phyloP scores from a whole-genome alignment of 257 asterid genomes.

The Salvia splendens region DNA sequence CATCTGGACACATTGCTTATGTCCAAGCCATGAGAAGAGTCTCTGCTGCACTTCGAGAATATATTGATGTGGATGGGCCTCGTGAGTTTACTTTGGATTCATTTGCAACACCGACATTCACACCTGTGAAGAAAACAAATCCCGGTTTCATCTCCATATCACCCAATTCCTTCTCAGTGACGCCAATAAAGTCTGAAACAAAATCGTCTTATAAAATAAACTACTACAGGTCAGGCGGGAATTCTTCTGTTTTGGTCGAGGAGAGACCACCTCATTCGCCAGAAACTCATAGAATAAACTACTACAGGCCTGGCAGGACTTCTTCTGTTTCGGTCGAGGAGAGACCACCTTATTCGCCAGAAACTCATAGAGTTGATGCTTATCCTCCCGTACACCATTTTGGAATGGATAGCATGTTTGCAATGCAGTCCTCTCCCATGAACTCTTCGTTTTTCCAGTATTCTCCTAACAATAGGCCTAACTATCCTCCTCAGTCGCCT shows the following conservation, averaged over 20 bases:
- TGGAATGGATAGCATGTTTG: constrained; percentile 72
- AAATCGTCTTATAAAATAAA: constrained; percentile 56
- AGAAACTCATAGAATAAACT: constrained; percentile 50
- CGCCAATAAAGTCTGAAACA: constrained; percentile 47
- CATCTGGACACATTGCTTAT: constrained; percentile 85
- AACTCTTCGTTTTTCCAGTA: constrained; percentile 57
- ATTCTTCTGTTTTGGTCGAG: constrained; percentile 70
- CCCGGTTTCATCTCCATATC: constrained; percentile 73
- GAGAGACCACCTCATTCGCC: constrained; percentile 77
- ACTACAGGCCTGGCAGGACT: constrained; percentile 66
- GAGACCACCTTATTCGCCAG: constrained; percentile 80
- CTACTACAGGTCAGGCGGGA: constrained; percentile 70
- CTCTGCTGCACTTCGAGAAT: constrained; percentile 84
- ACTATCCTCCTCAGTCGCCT: constrained; percentile 67
- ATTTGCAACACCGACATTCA: constrained; percentile 47
- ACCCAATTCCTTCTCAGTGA: constrained; percentile 60
- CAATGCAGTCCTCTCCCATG: constrained; percentile 62
- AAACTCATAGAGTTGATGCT: constrained; percentile 63
- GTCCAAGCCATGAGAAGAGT: constrained; percentile 80
- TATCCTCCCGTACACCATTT: constrained; percentile 67
- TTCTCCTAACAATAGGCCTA: constrained; percentile 63
- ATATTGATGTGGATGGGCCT: constrained; percentile 80
- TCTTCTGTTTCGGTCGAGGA: constrained; percentile 76
- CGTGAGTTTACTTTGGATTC: constrained; percentile 68
- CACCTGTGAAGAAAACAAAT: constrained; percentile 54